These are phyloP conservation scores for Thyridium curvatum DNA, from an alignment of 2,329 filamentous ascomycete species.

Conservation along the genomic window DNA sequence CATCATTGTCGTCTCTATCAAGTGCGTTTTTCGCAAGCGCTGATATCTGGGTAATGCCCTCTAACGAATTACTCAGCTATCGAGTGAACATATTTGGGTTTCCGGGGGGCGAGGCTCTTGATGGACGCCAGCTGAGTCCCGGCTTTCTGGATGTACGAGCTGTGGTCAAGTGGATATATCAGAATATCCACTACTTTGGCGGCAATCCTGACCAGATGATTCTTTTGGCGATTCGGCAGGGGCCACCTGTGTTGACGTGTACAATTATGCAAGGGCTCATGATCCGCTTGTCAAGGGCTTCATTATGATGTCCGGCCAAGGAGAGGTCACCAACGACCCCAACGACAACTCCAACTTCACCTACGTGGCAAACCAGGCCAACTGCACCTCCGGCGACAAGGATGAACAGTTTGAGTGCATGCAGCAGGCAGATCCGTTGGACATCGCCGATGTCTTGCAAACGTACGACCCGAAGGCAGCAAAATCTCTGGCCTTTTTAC, in stretches of 20 bases:
- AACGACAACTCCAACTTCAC: slow-evolving; percentile 22
- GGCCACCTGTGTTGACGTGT: slow-evolving; percentile 28
- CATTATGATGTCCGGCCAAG: slow-evolving; percentile 33
- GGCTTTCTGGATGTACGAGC: slow-evolving; percentile 43
- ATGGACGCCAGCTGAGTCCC: slow-evolving; percentile 12
- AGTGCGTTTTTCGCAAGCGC: too few species aligned
- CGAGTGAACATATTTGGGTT: slow-evolving; percentile 27
- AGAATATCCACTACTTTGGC: slow-evolving; percentile 41
- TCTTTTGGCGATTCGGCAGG: slow-evolving; percentile 43
- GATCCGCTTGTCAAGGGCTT: slow-evolving; percentile 36
- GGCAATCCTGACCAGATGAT: slow-evolving; percentile 35
- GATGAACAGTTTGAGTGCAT: too few species aligned
- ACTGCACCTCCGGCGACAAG: too few species aligned
- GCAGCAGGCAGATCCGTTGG: too few species aligned
- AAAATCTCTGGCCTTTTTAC: too few species aligned
- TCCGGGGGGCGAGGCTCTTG: slow-evolving; percentile 19
- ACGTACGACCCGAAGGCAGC: too few species aligned
- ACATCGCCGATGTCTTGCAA: too few species aligned
- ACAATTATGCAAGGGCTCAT: slow-evolving; percentile 36
- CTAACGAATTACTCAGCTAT: slow-evolving; percentile 22
- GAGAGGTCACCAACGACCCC: slow-evolving; percentile 19
- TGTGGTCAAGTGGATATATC: slow-evolving; percentile 42
- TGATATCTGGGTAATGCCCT: too few species aligned
- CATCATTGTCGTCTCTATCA: too few species aligned
- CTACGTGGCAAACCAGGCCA: slow-evolving; percentile 19